Evolutionary conservation across 192 early-diverging fungal genomes (phyloP).

Genomic region (Backusella circina): DNA sequence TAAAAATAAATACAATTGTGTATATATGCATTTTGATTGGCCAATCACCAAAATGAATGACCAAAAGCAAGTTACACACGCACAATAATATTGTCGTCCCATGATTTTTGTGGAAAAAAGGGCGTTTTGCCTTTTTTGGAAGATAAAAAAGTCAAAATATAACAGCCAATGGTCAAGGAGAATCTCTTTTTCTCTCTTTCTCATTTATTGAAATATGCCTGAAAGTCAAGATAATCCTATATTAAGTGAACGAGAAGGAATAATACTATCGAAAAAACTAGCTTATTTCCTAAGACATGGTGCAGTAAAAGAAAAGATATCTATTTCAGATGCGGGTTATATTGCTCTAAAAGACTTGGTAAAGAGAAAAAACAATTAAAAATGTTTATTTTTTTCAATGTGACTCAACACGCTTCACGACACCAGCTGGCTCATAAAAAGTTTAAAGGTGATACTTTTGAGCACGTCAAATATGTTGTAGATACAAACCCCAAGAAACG

Average conservation of each 20-base stretch:
- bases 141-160: neutral
- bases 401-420: neutral
- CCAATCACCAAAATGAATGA: conserved; percentile 2
- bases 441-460: conserved; percentile 57
- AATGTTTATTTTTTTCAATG: neutral
- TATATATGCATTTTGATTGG: neutral
- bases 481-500: conserved; percentile 82
- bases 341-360: conserved; percentile 66
- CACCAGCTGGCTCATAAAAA: conserved; percentile 49
- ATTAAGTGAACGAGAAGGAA: neutral
- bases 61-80: neutral
- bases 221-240: neutral
- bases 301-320: conserved; percentile 71
- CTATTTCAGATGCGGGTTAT: conserved; percentile 74
- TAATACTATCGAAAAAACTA: conserved; percentile 66
- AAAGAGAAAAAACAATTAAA: neutral
- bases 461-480: conserved; percentile 65
- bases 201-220: neutral
- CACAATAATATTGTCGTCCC: neutral
- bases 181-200: neutral
- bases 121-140: neutral
- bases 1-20: neutral
- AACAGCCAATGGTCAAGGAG: too few relatives aligned
- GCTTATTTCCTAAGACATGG: conserved; percentile 85
- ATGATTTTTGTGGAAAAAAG: neutral